phyloP scores from a whole-genome alignment of 257 asterid genomes.

The Nicotiana tabacum region DNA sequence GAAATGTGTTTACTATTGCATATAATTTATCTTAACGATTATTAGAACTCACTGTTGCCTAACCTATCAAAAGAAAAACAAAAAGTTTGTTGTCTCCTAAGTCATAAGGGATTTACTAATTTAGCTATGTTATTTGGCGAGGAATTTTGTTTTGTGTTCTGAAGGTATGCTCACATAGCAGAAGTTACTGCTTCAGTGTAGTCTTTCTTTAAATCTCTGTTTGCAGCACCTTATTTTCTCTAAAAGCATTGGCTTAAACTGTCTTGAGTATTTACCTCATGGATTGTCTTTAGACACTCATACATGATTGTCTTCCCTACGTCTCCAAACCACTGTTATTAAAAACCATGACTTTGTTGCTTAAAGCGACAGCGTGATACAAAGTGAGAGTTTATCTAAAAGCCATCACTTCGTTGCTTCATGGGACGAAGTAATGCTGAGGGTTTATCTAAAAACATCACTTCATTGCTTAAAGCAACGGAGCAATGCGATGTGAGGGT shows the following conservation, averaged over 20 bases:
- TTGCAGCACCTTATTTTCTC: neutral
- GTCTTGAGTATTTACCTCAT: neutral
- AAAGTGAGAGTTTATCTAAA: neutral
- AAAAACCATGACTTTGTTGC: neutral
- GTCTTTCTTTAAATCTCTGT: neutral
- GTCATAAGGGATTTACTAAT: neutral
- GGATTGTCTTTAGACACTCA: neutral
- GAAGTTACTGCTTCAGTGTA: neutral
- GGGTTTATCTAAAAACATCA: neutral
- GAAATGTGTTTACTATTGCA: neutral
- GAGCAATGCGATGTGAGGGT: neutral
- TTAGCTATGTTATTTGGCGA: neutral
- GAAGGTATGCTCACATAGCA: neutral
- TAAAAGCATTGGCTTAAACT: conserved; percentile 5
- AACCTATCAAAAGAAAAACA: neutral
- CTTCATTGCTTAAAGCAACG: neutral
- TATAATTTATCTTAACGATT: neutral
- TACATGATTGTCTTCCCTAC: neutral
- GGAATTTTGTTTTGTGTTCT: neutral
- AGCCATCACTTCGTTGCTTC: neutral
- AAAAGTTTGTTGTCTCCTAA: neutral
- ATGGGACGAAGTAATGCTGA: neutral
- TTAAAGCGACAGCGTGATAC: neutral
- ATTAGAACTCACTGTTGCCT: neutral
- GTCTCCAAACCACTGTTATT: neutral